Evolutionary conservation across 2,329 filamentous ascomycete species (phyloP).

Genomic region (Magnaporthiopsis rhizophila): DNA sequence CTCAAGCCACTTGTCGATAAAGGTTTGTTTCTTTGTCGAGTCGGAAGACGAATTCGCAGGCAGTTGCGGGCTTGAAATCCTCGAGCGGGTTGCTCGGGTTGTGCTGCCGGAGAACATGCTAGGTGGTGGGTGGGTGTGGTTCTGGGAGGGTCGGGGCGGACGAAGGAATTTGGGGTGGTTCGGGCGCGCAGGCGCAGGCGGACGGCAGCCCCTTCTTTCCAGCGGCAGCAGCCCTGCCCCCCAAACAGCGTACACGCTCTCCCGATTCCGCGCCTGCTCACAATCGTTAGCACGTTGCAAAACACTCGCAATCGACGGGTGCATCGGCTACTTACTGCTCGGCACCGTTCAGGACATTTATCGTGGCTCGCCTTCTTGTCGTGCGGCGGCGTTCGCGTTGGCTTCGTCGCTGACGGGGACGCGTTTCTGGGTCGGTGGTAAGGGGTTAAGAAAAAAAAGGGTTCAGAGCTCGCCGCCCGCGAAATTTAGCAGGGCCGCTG

Average conservation of each 20-base stretch:
- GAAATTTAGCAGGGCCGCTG: background rate
- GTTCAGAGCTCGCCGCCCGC: background rate
- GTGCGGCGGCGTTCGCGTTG: background rate
- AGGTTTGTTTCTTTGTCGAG: constrained; percentile 29
- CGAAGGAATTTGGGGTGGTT: background rate
- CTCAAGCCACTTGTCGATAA: constrained; percentile 52
- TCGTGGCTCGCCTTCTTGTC: background rate
- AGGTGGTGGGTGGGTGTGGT: no score
- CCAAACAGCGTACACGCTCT: background rate
- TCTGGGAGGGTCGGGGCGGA: background rate
- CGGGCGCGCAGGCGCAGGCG: background rate
- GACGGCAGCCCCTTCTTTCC: background rate
- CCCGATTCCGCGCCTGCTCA: background rate
- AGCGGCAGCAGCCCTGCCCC: background rate
- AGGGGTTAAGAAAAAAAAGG: background rate
- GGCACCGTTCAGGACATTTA: background rate
- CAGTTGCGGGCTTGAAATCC: constrained; percentile 46
- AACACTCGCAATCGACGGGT: background rate
- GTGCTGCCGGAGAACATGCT: constrained; percentile 17
- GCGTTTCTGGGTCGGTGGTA: background rate
- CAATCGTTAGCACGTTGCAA: background rate
- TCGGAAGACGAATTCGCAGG: constrained; percentile 10
- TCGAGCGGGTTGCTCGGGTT: constrained; percentile 45
- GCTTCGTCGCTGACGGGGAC: background rate
- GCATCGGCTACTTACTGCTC: background rate